Conservation (phyloP, 1,284 basidiomycete genomes). For the Polyporus tsugae region DNA sequence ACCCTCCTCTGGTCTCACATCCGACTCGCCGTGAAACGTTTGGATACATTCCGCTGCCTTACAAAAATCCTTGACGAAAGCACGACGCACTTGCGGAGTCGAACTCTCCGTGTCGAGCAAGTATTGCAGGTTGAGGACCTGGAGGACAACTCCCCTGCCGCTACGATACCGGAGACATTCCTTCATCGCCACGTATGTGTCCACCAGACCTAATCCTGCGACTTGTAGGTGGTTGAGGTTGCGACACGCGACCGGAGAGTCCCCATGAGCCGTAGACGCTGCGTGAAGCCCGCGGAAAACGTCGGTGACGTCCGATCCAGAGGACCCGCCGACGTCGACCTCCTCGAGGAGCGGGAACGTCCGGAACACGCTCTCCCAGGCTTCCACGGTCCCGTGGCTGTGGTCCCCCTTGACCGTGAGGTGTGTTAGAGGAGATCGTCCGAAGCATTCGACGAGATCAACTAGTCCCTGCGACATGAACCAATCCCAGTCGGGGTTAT, state of each 20-base stretch:
- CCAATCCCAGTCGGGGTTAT: not conserved
- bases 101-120: not conserved
- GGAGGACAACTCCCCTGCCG: not conserved
- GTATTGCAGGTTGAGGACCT: not conserved
- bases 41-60: not conserved
- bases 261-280: not conserved
- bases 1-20: no score
- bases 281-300: conserved; percentile 4
- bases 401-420: not conserved
- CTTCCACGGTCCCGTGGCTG: not conserved
- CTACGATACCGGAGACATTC: not conserved
- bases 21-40: no score
- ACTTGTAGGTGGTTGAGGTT: not conserved
- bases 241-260: not conserved
- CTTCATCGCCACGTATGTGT: not conserved
- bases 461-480: not conserved
- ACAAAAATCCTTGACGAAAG: not conserved
- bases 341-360: conserved; percentile 8
- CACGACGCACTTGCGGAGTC: not conserved
- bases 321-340: not conserved
- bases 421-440: not conserved
- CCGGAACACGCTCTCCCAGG: not conserved
- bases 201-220: not conserved
- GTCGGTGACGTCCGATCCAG: not conserved
- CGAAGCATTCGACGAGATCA: not conserved